A percentile compares a stretch with the other conserved stretches of the same genome.
Conservation (phyloP, 257 asterid species). For the Solanum chiquidenum region DNA sequence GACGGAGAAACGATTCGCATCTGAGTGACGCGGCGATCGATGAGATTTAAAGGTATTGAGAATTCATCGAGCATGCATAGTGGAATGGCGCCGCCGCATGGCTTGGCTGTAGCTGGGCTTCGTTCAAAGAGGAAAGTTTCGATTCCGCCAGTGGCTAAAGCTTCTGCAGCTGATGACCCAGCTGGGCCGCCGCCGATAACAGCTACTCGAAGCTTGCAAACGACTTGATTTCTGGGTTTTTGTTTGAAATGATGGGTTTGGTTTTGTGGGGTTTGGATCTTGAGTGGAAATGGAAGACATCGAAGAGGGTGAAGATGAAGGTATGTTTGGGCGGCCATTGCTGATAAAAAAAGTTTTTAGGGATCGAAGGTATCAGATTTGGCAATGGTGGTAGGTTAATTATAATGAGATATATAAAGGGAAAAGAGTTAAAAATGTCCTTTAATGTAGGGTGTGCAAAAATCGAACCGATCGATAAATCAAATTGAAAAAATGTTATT, state of each 20-base stretch:
- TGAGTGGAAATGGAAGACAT: conserved; percentile 13
- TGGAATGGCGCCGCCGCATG: conserved; percentile 90
- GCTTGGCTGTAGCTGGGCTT: conserved; percentile 61
- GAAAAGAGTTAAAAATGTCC: no score
- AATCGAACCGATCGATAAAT: no score
- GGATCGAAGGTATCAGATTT: no score
- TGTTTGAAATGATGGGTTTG: conserved; percentile 8
- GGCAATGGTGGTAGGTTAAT: background rate
- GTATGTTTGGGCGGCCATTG: conserved; percentile 43
- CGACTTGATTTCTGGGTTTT: conserved; percentile 9
- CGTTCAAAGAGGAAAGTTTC: conserved; percentile 83
- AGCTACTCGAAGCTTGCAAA: conserved; percentile 54
- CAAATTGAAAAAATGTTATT: no score
- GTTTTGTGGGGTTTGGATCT: conserved; percentile 8
- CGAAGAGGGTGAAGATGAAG: conserved; percentile 26
- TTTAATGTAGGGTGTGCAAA: no score
- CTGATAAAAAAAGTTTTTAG: background rate
- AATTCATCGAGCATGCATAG: conserved; percentile 83
- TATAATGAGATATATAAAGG: no score
- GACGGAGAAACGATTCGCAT: conserved; percentile 81
- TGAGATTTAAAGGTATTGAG: conserved; percentile 48
- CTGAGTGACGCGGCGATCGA: conserved; percentile 68
- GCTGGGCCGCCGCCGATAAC: conserved; percentile 89
- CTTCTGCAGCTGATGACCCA: conserved; percentile 85
- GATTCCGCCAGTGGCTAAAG: conserved; percentile 62